A percentile compares a stretch with the other conserved stretches of the same genome.
phyloP scores from a whole-genome alignment of 2,329 filamentous ascomycete species.

The Sclerotinia subarctica region DNA sequence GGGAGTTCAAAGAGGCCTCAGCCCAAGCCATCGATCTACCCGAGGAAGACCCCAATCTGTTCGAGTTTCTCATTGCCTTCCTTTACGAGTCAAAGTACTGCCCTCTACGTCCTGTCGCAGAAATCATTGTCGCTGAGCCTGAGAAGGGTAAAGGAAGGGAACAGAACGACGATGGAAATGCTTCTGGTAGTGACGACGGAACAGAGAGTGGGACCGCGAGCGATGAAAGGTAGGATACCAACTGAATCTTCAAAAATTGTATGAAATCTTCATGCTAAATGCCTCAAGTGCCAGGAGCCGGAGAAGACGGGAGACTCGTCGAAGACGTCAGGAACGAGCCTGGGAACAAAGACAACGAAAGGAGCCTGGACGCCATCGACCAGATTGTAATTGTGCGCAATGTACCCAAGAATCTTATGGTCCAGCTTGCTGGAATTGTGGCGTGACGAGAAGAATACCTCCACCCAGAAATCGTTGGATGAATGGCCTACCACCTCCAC shows the following conservation, averaged over 20 bases:
- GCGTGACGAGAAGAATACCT: slow-evolving; percentile 36
- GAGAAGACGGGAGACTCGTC: slow-evolving; percentile 38
- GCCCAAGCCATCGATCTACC: slow-evolving; percentile 49
- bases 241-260: background rate
- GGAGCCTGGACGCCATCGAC: slow-evolving; percentile 45
- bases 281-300: slow-evolving; percentile 36
- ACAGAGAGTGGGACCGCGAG: slow-evolving; percentile 40
- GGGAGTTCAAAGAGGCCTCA: slow-evolving; percentile 47
- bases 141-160: slow-evolving; percentile 47
- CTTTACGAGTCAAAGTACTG: slow-evolving; percentile 48
- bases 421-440: slow-evolving; percentile 45
- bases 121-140: slow-evolving; percentile 29
- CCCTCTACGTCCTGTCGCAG: slow-evolving; percentile 46
- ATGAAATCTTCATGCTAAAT: slow-evolving; percentile 17
- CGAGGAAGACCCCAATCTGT: slow-evolving; percentile 50
- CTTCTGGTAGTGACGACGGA: slow-evolving; percentile 33
- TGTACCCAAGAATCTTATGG: slow-evolving; percentile 40
- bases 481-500: slow-evolving; percentile 24
- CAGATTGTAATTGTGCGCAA: slow-evolving; percentile 45
- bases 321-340: slow-evolving; percentile 40
- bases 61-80: slow-evolving; percentile 51
- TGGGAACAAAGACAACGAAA: slow-evolving; percentile 44
- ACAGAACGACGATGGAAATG: slow-evolving; percentile 32
- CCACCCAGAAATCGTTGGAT: slow-evolving; percentile 30
- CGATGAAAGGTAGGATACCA: slow-evolving; percentile 39